Percentiles rank a stretch among this genome's conserved stretches.
Evolutionary conservation across 495 filamentous ascomycete species (phyloP).

Genomic region (Penicillium waksmanii): DNA sequence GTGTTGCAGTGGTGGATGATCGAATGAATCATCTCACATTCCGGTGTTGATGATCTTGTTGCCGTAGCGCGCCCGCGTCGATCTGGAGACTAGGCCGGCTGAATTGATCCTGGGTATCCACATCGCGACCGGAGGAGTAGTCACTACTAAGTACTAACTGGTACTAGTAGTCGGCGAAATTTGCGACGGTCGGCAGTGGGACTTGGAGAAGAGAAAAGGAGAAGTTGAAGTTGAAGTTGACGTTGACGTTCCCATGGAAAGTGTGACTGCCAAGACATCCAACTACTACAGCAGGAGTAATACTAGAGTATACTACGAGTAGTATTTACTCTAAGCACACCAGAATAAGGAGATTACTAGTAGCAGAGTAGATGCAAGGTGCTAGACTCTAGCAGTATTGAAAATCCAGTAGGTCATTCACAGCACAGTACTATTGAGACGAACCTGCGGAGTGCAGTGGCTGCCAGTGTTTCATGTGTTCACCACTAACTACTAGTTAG

Average conservation of each 20-base stretch:
- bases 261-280: too few relatives aligned
- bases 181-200: too few relatives aligned
- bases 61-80: slow-evolving; percentile 18
- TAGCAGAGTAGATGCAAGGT: too few relatives aligned
- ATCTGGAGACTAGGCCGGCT: slow-evolving; percentile 10
- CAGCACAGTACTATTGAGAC: not conserved
- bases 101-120: not conserved
- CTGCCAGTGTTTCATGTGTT: not conserved
- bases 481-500: not conserved
- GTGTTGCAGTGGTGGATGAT: slow-evolving; percentile 4
- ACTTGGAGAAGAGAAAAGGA: too few relatives aligned
- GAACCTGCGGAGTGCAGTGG: slow-evolving; percentile 1
- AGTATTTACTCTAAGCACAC: too few relatives aligned
- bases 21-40: slow-evolving; percentile 22
- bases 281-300: too few relatives aligned
- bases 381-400: too few relatives aligned
- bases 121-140: not conserved
- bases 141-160: not conserved
- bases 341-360: too few relatives aligned
- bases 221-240: too few relatives aligned
- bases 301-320: too few relatives aligned
- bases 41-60: slow-evolving; percentile 8
- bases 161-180: too few relatives aligned
- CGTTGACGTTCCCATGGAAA: too few relatives aligned
- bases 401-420: not conserved